These are phyloP conservation scores for Acanthamoeba culbertsoni DNA, from an alignment of 208 protist genomes.

Conservation along the genomic window DNA sequence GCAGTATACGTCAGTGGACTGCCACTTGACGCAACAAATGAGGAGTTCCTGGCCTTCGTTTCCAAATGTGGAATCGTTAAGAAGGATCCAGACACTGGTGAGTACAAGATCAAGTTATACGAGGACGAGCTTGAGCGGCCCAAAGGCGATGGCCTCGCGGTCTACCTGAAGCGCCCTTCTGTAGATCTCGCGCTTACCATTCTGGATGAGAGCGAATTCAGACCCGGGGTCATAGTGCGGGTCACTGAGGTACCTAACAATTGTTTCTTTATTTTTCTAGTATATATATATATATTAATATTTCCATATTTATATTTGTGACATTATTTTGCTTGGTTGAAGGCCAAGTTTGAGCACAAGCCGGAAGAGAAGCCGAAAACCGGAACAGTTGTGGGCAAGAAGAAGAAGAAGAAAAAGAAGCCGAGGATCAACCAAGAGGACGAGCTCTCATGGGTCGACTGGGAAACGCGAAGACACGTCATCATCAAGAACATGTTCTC, in stretches of 20 bases:
- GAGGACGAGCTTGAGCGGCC: conserved; percentile 8
- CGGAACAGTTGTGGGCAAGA: neutral
- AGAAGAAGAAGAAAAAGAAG: conserved; percentile 57
- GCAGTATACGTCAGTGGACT: neutral
- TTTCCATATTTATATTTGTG: neutral
- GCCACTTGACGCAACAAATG: neutral
- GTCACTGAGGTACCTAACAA: conserved; percentile 25
- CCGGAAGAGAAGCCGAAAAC: neutral
- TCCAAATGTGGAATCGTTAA: conserved; percentile 52
- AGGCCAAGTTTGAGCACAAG: conserved; percentile 36
- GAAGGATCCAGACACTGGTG: conserved; percentile 24
- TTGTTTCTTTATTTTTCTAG: neutral
- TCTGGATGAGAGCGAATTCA: conserved; percentile 51
- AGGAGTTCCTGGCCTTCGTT: conserved; percentile 2
- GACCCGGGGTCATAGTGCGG: neutral
- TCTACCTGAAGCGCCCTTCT: conserved; percentile 32
- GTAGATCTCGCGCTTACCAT: conserved; percentile 42
- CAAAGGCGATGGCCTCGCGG: conserved; percentile 50
- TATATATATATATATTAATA: neutral
- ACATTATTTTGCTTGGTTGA: neutral
- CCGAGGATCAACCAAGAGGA: conserved; percentile 20
- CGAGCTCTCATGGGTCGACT: conserved; percentile 6
- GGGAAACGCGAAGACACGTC: neutral
- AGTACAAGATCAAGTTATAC: conserved; percentile 59
- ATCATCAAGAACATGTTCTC: conserved; percentile 60